Evolutionary conservation across 768 basidiomycete species (phyloP).

Genomic region (Boletus huronensis): DNA sequence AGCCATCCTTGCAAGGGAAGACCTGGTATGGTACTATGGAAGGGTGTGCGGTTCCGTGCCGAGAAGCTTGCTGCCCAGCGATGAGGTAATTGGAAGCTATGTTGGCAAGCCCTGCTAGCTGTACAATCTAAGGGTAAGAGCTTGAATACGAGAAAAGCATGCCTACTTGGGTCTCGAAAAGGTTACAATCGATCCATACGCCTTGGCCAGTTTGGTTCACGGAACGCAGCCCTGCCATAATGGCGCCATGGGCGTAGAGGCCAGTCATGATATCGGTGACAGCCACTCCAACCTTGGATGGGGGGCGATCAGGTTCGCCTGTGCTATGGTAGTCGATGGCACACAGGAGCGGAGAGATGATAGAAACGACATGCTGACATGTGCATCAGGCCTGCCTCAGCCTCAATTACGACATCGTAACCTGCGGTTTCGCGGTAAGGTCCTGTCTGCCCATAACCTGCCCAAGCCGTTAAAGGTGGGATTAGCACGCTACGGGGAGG

Average conservation of each 20-base stretch:
- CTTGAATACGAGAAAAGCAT: background rate
- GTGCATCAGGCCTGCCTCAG: constrained; percentile 92
- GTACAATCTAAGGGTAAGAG: constrained; percentile 2
- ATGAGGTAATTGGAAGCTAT: constrained; percentile 94
- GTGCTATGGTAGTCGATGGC: constrained; percentile 48
- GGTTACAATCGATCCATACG: constrained; percentile 87
- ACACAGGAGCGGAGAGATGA: constrained; percentile 8
- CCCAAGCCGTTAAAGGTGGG: background rate
- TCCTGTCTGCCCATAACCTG: constrained; percentile 85
- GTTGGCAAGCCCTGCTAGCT: constrained; percentile 90
- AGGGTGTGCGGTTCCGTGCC: constrained; percentile 92
- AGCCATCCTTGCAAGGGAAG: constrained; percentile 83
- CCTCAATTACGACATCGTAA: constrained; percentile 85
- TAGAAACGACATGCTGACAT: constrained; percentile 51
- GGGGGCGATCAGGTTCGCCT: constrained; percentile 81
- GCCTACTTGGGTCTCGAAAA: constrained; percentile 85
- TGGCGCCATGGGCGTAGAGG: constrained; percentile 87
- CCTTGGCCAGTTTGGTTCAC: constrained; percentile 83
- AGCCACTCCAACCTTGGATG: constrained; percentile 94
- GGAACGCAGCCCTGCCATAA: constrained; percentile 85
- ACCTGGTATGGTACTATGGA: constrained; percentile 93
- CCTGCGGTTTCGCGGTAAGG: constrained; percentile 82
- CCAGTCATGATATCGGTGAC: constrained; percentile 87
- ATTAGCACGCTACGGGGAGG: background rate
- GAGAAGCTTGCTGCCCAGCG: constrained; percentile 71